Conservation (phyloP, 2,329 filamentous ascomycete genomes). For the Metarhizium sp. region DNA sequence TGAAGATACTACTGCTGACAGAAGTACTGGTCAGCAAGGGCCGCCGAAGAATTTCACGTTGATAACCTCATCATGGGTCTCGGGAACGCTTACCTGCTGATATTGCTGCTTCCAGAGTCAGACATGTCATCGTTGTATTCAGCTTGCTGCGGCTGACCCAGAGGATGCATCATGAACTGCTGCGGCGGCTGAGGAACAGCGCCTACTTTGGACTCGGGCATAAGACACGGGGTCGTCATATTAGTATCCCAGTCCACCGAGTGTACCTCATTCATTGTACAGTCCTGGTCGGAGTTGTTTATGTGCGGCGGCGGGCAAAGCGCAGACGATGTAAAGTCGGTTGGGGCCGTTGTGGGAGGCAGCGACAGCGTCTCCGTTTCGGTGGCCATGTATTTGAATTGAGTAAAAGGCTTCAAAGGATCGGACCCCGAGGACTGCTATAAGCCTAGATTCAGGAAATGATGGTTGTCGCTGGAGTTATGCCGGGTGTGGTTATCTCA, state of each 20-base stretch:
- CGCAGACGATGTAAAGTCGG: constrained; percentile 18
- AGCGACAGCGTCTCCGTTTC: constrained; percentile 23
- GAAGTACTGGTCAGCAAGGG: not conserved
- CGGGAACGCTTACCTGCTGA: constrained; percentile 4
- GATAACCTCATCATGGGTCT: not conserved
- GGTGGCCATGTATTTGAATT: constrained; percentile 16
- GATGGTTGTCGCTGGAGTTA: not conserved
- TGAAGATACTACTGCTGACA: constrained; percentile 4
- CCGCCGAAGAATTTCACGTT: not conserved
- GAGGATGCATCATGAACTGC: constrained; percentile 1
- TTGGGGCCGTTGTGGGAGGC: constrained; percentile 21
- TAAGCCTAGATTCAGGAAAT: not conserved
- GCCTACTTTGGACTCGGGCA: not conserved
- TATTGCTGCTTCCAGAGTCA: constrained; percentile 8
- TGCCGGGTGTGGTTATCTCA: not conserved
- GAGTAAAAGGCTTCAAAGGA: not conserved
- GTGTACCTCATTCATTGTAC: constrained; percentile 9
- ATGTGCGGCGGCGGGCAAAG: constrained; percentile 12
- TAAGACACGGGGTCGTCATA: constrained; percentile 11
- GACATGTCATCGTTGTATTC: constrained; percentile 8
- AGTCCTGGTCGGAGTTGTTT: constrained; percentile 9
- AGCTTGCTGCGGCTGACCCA: not conserved
- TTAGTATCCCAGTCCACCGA: constrained; percentile 21
- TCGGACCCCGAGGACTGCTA: not conserved
- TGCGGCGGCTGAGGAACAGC: not conserved